A percentile compares a stretch with the other conserved stretches of the same genome.
These are phyloP conservation scores for Penicillium sp. DNA, from an alignment of 2,329 filamentous ascomycete genomes.

Conservation along the genomic window DNA sequence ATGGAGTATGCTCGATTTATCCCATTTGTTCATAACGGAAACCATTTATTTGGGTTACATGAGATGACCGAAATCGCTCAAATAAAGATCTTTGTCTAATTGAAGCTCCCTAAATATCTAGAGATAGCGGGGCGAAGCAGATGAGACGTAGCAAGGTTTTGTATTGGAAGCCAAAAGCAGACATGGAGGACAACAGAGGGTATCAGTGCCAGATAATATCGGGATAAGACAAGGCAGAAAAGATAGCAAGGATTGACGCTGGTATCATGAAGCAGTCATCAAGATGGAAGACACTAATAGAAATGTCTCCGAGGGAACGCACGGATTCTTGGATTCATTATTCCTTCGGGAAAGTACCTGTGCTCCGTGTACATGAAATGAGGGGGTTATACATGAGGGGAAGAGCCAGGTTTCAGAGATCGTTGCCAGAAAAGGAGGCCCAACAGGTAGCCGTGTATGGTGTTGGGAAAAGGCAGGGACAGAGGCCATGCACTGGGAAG, in stretches of 20 bases:
- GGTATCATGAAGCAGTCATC: neutral
- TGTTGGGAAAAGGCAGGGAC: neutral
- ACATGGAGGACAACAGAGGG: conserved; percentile 11
- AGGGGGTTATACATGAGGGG: conserved; percentile 2
- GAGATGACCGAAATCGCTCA: neutral
- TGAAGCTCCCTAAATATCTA: neutral
- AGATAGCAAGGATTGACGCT: neutral
- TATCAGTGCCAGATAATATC: conserved; percentile 14
- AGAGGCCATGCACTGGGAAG: neutral
- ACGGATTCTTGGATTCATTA: neutral
- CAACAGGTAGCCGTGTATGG: conserved; percentile 1
- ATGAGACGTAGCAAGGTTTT: neutral
- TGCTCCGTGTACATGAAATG: neutral
- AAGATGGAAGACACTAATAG: conserved; percentile 1
- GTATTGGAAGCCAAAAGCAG: conserved; percentile 1
- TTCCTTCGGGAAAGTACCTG: neutral
- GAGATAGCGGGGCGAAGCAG: neutral
- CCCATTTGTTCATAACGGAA: neutral
- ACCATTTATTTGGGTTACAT: neutral
- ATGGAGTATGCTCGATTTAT: neutral
- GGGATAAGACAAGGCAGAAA: neutral
- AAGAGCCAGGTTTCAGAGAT: neutral
- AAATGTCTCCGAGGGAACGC: neutral
- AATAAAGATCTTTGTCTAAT: neutral
- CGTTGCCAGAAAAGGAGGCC: neutral